Conservation (phyloP, 164 flowering plant genomes). For the Warburgia ugandensis region DNA sequence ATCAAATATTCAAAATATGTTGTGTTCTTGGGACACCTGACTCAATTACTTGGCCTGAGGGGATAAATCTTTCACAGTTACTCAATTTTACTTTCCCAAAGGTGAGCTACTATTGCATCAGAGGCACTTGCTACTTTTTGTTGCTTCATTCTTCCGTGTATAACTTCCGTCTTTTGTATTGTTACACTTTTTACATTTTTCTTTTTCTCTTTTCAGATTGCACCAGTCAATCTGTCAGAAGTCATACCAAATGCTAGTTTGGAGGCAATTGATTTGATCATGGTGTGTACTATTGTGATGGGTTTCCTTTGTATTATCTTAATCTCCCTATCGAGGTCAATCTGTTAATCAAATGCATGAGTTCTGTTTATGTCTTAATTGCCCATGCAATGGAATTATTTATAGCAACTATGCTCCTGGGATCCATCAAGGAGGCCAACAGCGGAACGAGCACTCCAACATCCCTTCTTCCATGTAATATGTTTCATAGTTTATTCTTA, state of each 20-base stretch:
- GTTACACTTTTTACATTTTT: neutral
- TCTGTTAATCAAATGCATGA: neutral
- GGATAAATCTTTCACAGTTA: slow-evolving; percentile 33
- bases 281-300: slow-evolving; percentile 29
- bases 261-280: slow-evolving; percentile 71
- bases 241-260: slow-evolving; percentile 65
- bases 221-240: slow-evolving; percentile 51
- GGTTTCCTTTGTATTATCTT: neutral
- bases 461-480: slow-evolving; percentile 74
- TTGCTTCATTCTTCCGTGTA: neutral
- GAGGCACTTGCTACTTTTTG: neutral
- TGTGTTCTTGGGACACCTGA: slow-evolving; percentile 68
- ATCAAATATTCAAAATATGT: slow-evolving; percentile 77
- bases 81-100: slow-evolving; percentile 35
- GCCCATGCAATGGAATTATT: slow-evolving; percentile 3
- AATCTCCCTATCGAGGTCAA: neutral
- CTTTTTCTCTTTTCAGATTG: slow-evolving; percentile 26
- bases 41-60: slow-evolving; percentile 49
- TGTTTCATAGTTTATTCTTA: slow-evolving; percentile 3
- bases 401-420: slow-evolving; percentile 71
- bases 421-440: slow-evolving; percentile 74
- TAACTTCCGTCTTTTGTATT: too few relatives aligned
- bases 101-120: slow-evolving; percentile 25
- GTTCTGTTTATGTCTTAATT: neutral
- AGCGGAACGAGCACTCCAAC: slow-evolving; percentile 68